Conservation (phyloP, 805 yeast genomes). For the Teunomyces pallodes region DNA sequence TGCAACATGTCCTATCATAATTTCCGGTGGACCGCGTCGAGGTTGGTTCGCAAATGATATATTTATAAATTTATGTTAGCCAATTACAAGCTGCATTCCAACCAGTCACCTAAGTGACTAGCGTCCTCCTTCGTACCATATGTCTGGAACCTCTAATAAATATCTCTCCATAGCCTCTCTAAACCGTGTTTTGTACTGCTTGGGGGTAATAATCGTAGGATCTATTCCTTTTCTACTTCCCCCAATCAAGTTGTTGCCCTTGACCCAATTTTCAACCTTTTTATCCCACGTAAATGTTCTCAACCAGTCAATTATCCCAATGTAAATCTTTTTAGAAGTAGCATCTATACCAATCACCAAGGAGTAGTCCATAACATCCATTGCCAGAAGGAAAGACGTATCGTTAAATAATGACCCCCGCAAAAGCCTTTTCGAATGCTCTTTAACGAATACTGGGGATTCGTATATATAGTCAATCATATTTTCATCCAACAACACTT, state of each 20-base stretch:
- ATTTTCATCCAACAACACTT: slow-evolving; percentile 91
- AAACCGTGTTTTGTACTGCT: slow-evolving; percentile 90
- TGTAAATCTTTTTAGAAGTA: slow-evolving; percentile 64
- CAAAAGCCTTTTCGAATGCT: slow-evolving; percentile 80
- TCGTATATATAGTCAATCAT: slow-evolving; percentile 98
- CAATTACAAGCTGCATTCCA: too few relatives aligned
- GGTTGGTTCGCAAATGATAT: not conserved
- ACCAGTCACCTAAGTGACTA: not conserved
- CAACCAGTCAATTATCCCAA: slow-evolving; percentile 92
- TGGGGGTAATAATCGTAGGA: slow-evolving; percentile 96
- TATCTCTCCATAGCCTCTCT: slow-evolving; percentile 98
- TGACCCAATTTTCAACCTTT: slow-evolving; percentile 97
- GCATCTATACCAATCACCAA: slow-evolving; percentile 88
- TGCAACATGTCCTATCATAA: not conserved
- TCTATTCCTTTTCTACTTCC: slow-evolving; percentile 80
- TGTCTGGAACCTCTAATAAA: slow-evolving; percentile 89
- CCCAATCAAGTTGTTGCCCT: slow-evolving; percentile 81
- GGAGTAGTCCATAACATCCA: slow-evolving; percentile 99
- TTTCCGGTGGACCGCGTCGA: not conserved
- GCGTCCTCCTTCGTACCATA: slow-evolving; percentile 42
- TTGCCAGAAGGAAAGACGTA: slow-evolving; percentile 86
- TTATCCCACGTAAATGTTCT: slow-evolving; percentile 99
- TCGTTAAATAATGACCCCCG: slow-evolving; percentile 94
- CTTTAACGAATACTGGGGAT: slow-evolving; percentile 90
- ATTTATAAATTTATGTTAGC: too few relatives aligned